A percentile compares a stretch with the other conserved stretches of the same genome.
These are phyloP conservation scores for Agrostemma githago DNA, from an alignment of 148 eudicot species.

Conservation along the genomic window DNA sequence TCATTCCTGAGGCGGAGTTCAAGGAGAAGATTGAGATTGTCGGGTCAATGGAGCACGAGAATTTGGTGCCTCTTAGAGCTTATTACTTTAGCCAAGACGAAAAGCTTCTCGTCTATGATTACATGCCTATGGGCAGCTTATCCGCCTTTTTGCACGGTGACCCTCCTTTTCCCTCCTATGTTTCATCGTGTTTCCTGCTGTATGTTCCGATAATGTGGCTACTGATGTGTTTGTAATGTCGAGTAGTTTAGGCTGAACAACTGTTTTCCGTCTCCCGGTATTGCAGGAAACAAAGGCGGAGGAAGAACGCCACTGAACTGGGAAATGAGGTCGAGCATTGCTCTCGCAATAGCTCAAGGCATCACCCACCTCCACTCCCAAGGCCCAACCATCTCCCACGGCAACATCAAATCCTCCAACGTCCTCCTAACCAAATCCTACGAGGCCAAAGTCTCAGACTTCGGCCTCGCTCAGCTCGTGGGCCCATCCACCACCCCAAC, in stretches of 20 bases:
- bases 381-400: conserved; percentile 31
- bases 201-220: no score
- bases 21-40: conserved; percentile 70
- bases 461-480: conserved; percentile 31
- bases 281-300: conserved; percentile 35
- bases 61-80: conserved; percentile 83
- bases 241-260: not conserved
- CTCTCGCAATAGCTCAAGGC: conserved; percentile 36
- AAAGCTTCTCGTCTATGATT: conserved; percentile 82
- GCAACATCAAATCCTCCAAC: conserved; percentile 38
- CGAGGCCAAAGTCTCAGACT: conserved; percentile 35
- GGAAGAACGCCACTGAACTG: conserved; percentile 36
- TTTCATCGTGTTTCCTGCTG: not conserved
- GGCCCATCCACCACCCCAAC: conserved; percentile 29
- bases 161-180: not conserved
- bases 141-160: conserved; percentile 89
- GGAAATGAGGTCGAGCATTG: conserved; percentile 35
- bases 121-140: conserved; percentile 85
- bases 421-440: conserved; percentile 35
- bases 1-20: conserved; percentile 51
- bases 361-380: conserved; percentile 31
- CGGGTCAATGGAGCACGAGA: conserved; percentile 71
- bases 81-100: conserved; percentile 78
- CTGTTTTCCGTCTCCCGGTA: not conserved
- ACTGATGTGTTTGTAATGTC: not conserved